Base-by-base conservation (phyloP, 495 filamentous ascomycete genomes). In the Acidomyces sp. region DNA sequence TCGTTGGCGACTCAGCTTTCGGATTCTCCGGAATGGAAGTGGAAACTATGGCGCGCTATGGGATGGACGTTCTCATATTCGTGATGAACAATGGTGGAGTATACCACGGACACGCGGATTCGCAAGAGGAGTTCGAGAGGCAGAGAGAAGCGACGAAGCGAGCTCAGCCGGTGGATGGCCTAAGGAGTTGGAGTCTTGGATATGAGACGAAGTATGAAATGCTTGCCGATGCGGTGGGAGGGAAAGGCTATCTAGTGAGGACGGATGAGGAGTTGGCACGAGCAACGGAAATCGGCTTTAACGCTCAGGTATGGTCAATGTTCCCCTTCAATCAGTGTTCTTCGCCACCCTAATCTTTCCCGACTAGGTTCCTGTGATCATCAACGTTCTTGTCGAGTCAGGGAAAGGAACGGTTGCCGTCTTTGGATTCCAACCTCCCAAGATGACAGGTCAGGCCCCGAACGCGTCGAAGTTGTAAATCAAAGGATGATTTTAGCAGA, bases 71-170 rank as follows among this genome's bases (percentile, higher is more conserved):
- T 7, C 52, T 80, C 37, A 67, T 80, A 28, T 67, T 75, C 41
- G 75, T 79, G 0, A 63, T 79, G 29, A 80, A 79, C 49, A 80
- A 80, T 49, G 68, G 71, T 0, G 75, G 75, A 4, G 66, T 80
- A 11, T 80, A 80, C 54, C 68, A 71, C 31, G 75, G 76, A 0
- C 71, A 74, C 33, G 55, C 54, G 6, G 59, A 61, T 26, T 54
- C 58, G 7, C 52, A 52, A 4, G 56, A 56, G 6, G 58, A 55
- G 13, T 73, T 67, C 68, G 39, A 49, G 26, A 37, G 51, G 17
- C 51, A 65, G 22, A 67, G 64, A 45, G 45, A 53, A 15, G 55
- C 61, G 24, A 67, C 60, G 39, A 60, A 57, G 21, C 53, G 37
- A 15, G 53, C 56, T 31, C 58, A 55, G 38, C 62, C 55, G 39